Base-by-base conservation (phyloP, 2,329 filamentous ascomycete species). In the Teratosphaeria nubilosa region DNA sequence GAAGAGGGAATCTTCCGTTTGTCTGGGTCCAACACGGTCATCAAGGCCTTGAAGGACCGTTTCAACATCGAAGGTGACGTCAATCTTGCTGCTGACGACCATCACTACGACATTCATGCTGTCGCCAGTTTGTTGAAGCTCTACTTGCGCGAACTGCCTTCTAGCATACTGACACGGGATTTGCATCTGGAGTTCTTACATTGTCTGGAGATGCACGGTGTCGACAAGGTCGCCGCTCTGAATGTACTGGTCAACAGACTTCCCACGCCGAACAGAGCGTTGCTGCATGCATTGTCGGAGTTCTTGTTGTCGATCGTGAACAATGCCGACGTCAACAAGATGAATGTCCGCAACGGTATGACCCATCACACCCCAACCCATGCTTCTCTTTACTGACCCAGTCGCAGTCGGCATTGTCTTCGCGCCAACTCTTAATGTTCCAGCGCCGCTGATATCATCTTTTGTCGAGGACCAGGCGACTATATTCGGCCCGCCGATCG, bases 1-100 rank as follows among this genome's bases (percentile, higher is more conserved):
- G 94, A 99, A 72, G 94, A 99, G 73, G 94, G 94, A 51, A 96
- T 99, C 50, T 99, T 99, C 80, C 86, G 94, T 55, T 80, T 99
- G 50, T 97, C 91, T 72, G 94, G 94, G n/a, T 97, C 92, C 0
- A 97, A 96, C 69, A 83, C 95, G 57, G 86, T 96, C 54, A 95
- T 99, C 75, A 95, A 92, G 73, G 85, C 85, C 58, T 81, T 99
- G 51, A 88, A 88, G 61, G 92, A 97, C 71, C 86, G 91, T 2
- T 99, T 99, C 77, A 96, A 99, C 73, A 85, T 76, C 3, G 91
- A 99, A 76, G 87, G 91, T 52, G 94, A 99, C 69, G 82, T 99
- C 63, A 90, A 96, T 70, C 79, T 99, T 55, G 73, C 96, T 27
- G 63, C 62, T 11, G 91, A 92, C 59, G 87, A 87, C 54, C 85